Conservation (phyloP, 2,329 filamentous ascomycete genomes). For the Sclerotinia nivalis region DNA sequence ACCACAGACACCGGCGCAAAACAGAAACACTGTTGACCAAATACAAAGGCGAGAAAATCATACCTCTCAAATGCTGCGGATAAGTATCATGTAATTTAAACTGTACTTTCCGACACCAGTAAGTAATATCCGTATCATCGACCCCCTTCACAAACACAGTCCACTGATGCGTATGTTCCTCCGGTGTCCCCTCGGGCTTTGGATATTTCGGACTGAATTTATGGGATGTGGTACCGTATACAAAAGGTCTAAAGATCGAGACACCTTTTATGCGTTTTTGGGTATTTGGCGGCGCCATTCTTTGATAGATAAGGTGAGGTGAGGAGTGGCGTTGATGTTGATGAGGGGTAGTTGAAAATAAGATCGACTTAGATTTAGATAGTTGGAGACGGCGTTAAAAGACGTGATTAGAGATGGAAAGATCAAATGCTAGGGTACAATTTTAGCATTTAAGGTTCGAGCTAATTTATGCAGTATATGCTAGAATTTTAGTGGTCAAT, state of each 20-base stretch:
- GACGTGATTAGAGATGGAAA: not conserved
- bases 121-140: slow-evolving; percentile 86
- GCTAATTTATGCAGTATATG: slow-evolving; percentile 4
- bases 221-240: slow-evolving; percentile 78
- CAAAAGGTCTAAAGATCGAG: slow-evolving; percentile 64
- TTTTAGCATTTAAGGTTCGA: slow-evolving; percentile 13
- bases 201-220: slow-evolving; percentile 77
- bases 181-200: slow-evolving; percentile 72
- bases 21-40: not conserved
- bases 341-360: slow-evolving; percentile 5
- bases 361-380: not conserved
- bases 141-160: slow-evolving; percentile 89
- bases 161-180: slow-evolving; percentile 97
- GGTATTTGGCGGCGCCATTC: slow-evolving; percentile 56
- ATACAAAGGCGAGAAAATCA: slow-evolving; percentile 31
- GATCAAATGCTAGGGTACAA: too few relatives aligned
- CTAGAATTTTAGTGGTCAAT: slow-evolving; percentile 24
- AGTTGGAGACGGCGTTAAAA: not conserved
- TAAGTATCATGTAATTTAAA: slow-evolving; percentile 99
- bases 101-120: slow-evolving; percentile 95
- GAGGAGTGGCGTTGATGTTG: slow-evolving; percentile 5
- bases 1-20: not conserved
- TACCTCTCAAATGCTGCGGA: slow-evolving; percentile 81
- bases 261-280: slow-evolving; percentile 65
- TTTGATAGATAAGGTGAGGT: not conserved